These are phyloP conservation scores for Orobanche coerulescens DNA, from an alignment of 257 asterid species.

Conservation along the genomic window DNA sequence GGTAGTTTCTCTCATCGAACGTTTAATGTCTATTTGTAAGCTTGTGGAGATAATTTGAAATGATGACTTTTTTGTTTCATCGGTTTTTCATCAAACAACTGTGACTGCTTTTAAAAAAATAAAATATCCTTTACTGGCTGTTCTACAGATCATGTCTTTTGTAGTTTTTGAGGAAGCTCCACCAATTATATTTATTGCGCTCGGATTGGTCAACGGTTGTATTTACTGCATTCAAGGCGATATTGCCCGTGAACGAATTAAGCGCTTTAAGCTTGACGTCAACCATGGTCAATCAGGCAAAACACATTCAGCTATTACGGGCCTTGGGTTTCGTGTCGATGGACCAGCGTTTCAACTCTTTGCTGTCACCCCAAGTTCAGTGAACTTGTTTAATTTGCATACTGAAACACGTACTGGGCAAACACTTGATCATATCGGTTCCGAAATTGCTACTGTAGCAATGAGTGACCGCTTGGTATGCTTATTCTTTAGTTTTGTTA, in stretches of 20 bases:
- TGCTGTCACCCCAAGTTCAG: conserved; percentile 84
- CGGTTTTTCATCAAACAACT: background rate
- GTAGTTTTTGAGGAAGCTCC: conserved; percentile 87
- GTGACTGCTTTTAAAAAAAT: background rate
- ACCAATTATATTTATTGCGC: conserved; percentile 80
- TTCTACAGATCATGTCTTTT: conserved; percentile 75
- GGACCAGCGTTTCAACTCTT: conserved; percentile 76
- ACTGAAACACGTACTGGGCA: conserved; percentile 56
- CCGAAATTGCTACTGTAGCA: conserved; percentile 69
- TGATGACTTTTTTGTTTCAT: conserved; percentile 7
- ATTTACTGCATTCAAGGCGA: conserved; percentile 97
- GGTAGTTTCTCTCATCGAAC: background rate
- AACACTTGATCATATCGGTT: conserved; percentile 84
- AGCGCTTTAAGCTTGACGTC: conserved; percentile 82
- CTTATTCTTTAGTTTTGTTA: background rate
- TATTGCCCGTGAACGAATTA: conserved; percentile 92
- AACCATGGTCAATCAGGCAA: conserved; percentile 37
- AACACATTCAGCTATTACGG: conserved; percentile 47
- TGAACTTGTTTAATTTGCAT: conserved; percentile 70
- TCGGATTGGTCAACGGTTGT: conserved; percentile 82
- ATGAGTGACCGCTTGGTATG: conserved; percentile 83
- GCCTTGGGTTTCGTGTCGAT: conserved; percentile 85
- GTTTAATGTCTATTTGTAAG: conserved; percentile 6
- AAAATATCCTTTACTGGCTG: conserved; percentile 8
- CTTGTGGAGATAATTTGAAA: background rate